A percentile compares a stretch with the other conserved stretches of the same genome.
These are phyloP conservation scores for Fusarium ambrosium DNA, from an alignment of 2,329 filamentous ascomycete genomes.

Conservation along the genomic window DNA sequence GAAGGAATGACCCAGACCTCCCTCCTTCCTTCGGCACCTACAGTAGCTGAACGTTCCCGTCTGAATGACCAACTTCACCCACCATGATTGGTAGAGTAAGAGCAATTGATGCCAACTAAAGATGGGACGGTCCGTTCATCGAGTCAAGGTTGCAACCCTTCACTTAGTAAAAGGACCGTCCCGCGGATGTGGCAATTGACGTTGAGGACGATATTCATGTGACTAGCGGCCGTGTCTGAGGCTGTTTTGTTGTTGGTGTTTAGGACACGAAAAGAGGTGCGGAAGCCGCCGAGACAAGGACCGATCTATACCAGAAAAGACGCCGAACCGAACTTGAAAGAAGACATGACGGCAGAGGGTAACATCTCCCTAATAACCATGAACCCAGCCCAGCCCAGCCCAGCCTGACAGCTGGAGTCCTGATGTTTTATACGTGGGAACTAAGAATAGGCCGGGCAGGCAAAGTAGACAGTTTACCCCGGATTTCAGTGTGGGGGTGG, in stretches of 20 bases:
- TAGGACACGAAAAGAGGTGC: not conserved
- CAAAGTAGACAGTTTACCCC: constrained; percentile 30
- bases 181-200: constrained; percentile 14
- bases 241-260: constrained; percentile 3
- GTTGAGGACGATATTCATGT: constrained; percentile 23
- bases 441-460: constrained; percentile 24
- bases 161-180: constrained; percentile 2
- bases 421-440: constrained; percentile 31
- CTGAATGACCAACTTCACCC: not conserved
- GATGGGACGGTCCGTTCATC: constrained; percentile 2
- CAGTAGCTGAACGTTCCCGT: not conserved
- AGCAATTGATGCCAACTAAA: not conserved
- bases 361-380: constrained; percentile 17
- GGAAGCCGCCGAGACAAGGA: constrained; percentile 16
- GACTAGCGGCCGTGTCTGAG: constrained; percentile 20
- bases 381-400: constrained; percentile 10
- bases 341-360: constrained; percentile 17
- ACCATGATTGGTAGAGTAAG: not conserved
- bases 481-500: constrained; percentile 45
- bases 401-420: constrained; percentile 16
- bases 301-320: constrained; percentile 10
- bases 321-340: constrained; percentile 15
- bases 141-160: constrained; percentile 6
- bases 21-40: constrained; percentile 13
- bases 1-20: constrained; percentile 14